Evolutionary conservation across 106 monocot species (phyloP).

Genomic region (Apostasia shenzhenica): DNA sequence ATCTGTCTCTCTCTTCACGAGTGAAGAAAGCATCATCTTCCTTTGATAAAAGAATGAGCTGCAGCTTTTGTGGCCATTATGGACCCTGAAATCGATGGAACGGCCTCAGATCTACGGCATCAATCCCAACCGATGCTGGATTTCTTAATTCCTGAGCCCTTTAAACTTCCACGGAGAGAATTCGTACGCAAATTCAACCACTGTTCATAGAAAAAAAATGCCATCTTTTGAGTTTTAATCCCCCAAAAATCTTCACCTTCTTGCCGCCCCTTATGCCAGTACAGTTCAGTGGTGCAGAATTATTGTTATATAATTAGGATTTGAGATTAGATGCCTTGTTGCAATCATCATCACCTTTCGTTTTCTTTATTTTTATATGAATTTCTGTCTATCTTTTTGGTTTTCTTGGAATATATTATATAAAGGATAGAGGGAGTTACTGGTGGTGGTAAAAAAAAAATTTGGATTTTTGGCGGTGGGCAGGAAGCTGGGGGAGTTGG

Average conservation of each 20-base stretch:
- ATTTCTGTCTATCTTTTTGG: not conserved
- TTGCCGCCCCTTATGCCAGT: not conserved
- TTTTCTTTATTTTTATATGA: not conserved
- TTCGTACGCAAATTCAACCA: not conserved
- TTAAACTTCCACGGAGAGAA: constrained; percentile 3
- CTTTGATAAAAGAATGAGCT: constrained; percentile 1
- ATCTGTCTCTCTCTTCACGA: constrained; percentile 24
- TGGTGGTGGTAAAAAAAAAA: no score
- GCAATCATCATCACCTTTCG: constrained; percentile 26
- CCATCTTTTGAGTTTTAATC: not conserved
- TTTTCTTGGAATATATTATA: not conserved
- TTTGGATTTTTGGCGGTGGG: not conserved
- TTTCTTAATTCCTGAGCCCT: constrained; percentile 3
- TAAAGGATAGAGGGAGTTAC: no score
- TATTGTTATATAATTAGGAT: constrained; percentile 22
- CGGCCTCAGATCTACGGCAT: constrained; percentile 36
- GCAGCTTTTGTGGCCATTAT: not conserved
- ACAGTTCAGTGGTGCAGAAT: not conserved
- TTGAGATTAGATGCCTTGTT: constrained; percentile 18
- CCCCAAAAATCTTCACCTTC: constrained; percentile 2
- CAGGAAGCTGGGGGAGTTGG: constrained; percentile 74
- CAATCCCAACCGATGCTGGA: constrained; percentile 53
- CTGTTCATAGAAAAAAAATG: not conserved
- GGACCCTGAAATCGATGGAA: constrained; percentile 25
- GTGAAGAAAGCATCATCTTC: constrained; percentile 19